A percentile compares a stretch with the other conserved stretches of the same genome.
Evolutionary conservation across 352 stramenopile species (phyloP).

Genomic region (Phytophthora nicotianae): DNA sequence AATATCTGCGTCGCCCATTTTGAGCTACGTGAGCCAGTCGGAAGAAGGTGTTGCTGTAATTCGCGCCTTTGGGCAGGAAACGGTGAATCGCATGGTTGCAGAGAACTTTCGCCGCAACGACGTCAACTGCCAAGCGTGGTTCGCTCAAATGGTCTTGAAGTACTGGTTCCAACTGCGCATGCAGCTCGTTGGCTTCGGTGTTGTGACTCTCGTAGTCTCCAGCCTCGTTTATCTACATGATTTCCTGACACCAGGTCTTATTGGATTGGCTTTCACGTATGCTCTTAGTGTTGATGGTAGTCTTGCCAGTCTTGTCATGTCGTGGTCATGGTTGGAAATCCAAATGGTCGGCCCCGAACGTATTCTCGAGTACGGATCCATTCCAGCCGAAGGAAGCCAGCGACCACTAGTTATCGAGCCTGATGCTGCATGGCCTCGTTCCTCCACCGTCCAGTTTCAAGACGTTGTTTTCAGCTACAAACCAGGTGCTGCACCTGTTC

Average conservation of each 20-base stretch:
- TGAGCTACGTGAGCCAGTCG: constrained; percentile 37
- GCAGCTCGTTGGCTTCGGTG: constrained; percentile 45
- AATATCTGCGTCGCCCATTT: constrained; percentile 43
- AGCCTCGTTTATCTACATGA: constrained; percentile 44
- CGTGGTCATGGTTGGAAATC: constrained; percentile 46
- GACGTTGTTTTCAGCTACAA: constrained; percentile 86
- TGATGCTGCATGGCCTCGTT: constrained; percentile 62
- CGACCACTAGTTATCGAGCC: constrained; percentile 25
- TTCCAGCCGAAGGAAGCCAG: constrained; percentile 31
- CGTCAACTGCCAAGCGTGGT: constrained; percentile 30
- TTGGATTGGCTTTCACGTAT: constrained; percentile 89
- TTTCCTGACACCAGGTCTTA: constrained; percentile 60
- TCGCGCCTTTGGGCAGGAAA: constrained; percentile 41
- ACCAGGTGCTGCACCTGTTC: constrained; percentile 42
- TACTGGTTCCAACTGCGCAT: constrained; percentile 62
- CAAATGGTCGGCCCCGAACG: constrained; percentile 63
- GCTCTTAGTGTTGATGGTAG: constrained; percentile 82
- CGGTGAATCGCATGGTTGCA: constrained; percentile 22
- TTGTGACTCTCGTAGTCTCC: constrained; percentile 44
- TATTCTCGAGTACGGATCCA: constrained; percentile 41
- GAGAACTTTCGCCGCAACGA: constrained; percentile 43
- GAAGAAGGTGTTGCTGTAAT: constrained; percentile 46
- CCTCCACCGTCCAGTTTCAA: constrained; percentile 82
- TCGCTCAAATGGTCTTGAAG: constrained; percentile 32
- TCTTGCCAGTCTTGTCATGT: constrained; percentile 53